phyloP scores from a whole-genome alignment of 2,329 filamentous ascomycete genomes.

The Bisporella sp. region DNA sequence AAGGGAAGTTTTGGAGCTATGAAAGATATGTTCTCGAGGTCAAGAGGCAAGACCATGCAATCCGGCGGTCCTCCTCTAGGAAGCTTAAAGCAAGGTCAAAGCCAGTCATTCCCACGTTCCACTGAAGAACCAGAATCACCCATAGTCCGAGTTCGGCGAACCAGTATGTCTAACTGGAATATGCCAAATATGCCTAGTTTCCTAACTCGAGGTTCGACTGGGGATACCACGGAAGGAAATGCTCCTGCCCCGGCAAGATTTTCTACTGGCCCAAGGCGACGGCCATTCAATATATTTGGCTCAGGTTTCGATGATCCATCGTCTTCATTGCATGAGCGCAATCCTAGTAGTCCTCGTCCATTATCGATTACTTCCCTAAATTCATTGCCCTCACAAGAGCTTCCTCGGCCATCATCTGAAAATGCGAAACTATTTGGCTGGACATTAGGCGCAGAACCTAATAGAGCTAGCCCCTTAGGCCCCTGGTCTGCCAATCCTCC shows the following conservation, averaged over 20 bases:
- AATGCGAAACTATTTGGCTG: conserved; percentile 56
- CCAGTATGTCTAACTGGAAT: conserved; percentile 52
- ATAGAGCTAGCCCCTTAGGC: conserved; percentile 43
- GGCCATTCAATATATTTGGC: conserved; percentile 38
- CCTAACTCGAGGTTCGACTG: conserved; percentile 25
- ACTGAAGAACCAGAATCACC: conserved; percentile 47
- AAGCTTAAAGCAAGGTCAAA: conserved; percentile 63
- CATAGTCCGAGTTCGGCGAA: conserved; percentile 44
- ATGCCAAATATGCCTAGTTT: conserved; percentile 28
- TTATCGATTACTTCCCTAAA: conserved; percentile 54
- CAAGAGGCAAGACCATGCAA: conserved; percentile 52
- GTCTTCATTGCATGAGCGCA: conserved; percentile 42
- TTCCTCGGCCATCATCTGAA: conserved; percentile 73
- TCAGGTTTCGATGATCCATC: conserved; percentile 38
- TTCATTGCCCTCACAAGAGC: conserved; percentile 37
- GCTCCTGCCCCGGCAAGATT: conserved; percentile 25
- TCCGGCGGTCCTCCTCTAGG: conserved; percentile 60
- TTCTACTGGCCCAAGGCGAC: conserved; percentile 14
- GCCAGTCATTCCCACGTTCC: conserved; percentile 67
- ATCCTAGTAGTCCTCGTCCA: conserved; percentile 56
- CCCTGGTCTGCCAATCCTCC: conserved; percentile 39
- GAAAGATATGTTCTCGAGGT: conserved; percentile 47
- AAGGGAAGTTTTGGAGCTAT: conserved; percentile 41
- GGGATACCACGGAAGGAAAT: conserved; percentile 22
- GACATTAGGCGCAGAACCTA: conserved; percentile 39